phyloP scores from a whole-genome alignment of 2,329 filamentous ascomycete species.

The Myriosclerotinia curreyana region DNA sequence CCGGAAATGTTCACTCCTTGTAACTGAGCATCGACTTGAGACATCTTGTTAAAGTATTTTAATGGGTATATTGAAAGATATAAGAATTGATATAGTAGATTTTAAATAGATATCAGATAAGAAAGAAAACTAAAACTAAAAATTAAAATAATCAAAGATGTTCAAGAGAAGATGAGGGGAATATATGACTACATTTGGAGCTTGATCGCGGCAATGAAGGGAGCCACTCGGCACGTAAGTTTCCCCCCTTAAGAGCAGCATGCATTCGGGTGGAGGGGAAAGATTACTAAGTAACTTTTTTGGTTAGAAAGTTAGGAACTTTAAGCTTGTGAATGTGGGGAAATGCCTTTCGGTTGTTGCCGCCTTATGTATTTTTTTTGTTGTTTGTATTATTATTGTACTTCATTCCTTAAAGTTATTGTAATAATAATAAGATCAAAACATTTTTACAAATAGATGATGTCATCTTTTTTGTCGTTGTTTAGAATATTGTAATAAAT shows the following conservation, averaged over 20 bases:
- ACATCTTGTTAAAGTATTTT: constrained; percentile 49
- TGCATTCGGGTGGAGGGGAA: constrained; percentile 22
- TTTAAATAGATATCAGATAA: background rate
- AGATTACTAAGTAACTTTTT: constrained; percentile 2
- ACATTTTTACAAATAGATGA: constrained; percentile 1
- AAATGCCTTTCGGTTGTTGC: constrained; percentile 12
- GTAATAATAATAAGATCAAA: no score
- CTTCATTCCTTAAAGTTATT: constrained; percentile 12
- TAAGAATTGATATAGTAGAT: background rate
- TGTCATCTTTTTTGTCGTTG: background rate
- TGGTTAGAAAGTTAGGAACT: background rate
- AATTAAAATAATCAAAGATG: constrained; percentile 1
- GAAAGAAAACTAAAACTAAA: no score
- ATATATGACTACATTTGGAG: constrained; percentile 15
- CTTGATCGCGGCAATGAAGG: constrained; percentile 17
- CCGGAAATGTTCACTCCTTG: constrained; percentile 87
- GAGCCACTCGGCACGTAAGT: constrained; percentile 13
- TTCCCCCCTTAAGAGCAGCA: constrained; percentile 14
- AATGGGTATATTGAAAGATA: constrained; percentile 1
- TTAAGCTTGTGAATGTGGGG: constrained; percentile 23
- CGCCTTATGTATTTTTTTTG: constrained; percentile 14
- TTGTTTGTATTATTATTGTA: background rate
- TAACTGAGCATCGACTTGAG: constrained; percentile 71
- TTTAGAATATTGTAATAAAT: background rate
- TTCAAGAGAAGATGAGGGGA: background rate